Evolutionary conservation across 2,329 filamentous ascomycete species (phyloP).

Genomic region (Botryotinia calthae): DNA sequence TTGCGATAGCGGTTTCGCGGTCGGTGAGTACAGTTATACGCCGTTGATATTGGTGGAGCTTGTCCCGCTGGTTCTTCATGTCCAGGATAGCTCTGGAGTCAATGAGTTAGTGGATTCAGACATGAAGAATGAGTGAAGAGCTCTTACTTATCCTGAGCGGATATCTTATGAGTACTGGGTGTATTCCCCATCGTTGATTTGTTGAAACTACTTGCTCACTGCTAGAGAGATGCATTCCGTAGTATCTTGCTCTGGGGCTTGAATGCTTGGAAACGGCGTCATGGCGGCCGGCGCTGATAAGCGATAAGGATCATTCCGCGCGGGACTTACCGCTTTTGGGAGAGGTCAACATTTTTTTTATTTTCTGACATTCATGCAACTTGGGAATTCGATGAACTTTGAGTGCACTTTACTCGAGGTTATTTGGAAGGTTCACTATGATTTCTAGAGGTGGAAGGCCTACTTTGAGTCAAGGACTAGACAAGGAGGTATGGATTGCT

Average conservation of each 20-base stretch:
- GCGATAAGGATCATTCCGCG: constrained; percentile 11
- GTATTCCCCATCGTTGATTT: constrained; percentile 58
- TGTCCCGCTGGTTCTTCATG: constrained; percentile 96
- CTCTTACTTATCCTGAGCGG: constrained; percentile 79
- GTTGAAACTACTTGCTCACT: constrained; percentile 21
- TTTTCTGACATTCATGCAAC: background rate
- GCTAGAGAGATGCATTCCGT: constrained; percentile 4
- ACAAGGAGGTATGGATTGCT: constrained; percentile 53
- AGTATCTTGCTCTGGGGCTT: background rate
- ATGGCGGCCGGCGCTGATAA: constrained; percentile 22
- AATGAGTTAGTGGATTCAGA: constrained; percentile 9
- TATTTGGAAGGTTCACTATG: constrained; percentile 27
- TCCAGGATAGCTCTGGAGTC: constrained; percentile 82
- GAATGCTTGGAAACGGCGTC: constrained; percentile 10
- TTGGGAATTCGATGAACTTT: background rate
- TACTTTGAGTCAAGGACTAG: constrained; percentile 55
- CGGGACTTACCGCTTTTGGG: constrained; percentile 14
- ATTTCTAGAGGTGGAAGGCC: constrained; percentile 43
- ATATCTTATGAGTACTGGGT: constrained; percentile 62
- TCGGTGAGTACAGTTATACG: constrained; percentile 82
- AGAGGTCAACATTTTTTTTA: constrained; percentile 7
- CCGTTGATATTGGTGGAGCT: constrained; percentile 92
- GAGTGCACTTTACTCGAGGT: no score
- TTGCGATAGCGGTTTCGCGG: constrained; percentile 83
- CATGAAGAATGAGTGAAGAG: background rate